phyloP scores from a whole-genome alignment of 345 rosid species.

The Citrus glauca region DNA sequence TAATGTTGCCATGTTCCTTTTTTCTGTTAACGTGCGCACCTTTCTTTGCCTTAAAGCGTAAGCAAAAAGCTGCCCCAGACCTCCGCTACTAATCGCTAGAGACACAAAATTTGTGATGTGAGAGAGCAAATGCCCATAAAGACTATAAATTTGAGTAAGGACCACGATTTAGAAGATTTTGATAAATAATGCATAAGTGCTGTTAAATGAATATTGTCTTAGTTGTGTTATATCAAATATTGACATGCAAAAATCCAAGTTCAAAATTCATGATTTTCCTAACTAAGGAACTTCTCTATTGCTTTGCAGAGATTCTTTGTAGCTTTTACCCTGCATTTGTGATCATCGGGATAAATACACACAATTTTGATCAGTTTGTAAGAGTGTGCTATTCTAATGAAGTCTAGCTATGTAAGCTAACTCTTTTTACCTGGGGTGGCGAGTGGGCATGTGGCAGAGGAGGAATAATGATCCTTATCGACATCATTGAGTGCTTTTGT shows the following conservation, averaged over 20 bases:
- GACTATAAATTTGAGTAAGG: background rate
- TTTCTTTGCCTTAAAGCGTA: background rate
- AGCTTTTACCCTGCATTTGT: background rate
- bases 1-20: background rate
- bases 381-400: background rate
- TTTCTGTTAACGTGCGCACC: conserved; percentile 2
- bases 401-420: background rate
- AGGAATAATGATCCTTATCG: background rate
- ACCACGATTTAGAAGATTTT: background rate
- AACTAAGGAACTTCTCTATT: background rate
- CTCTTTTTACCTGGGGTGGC: background rate
- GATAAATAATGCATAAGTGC: background rate
- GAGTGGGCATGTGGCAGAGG: background rate
- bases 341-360: background rate
- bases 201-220: background rate
- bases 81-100: background rate
- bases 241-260: background rate
- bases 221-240: background rate
- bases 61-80: background rate
- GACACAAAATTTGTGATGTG: background rate
- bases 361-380: background rate
- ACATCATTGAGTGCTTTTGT: background rate
- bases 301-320: background rate
- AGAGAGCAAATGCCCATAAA: background rate
- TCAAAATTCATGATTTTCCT: background rate